phyloP scores from a whole-genome alignment of 83 land plant species.

The Thuja plicata region DNA sequence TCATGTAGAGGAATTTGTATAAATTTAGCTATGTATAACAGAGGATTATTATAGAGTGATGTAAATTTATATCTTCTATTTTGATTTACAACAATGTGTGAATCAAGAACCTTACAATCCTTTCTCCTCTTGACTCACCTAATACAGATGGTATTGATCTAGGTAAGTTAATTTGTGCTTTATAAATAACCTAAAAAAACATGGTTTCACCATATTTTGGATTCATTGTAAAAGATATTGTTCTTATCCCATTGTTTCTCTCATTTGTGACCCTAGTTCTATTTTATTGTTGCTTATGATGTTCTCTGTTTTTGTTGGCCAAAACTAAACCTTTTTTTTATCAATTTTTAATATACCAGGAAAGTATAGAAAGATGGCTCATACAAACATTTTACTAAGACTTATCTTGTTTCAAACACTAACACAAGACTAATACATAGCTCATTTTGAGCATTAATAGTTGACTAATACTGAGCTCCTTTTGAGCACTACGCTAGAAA shows the following conservation, averaged over 20 bases:
- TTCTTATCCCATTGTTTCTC: neutral
- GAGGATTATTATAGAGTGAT: neutral
- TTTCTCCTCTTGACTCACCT: conserved; percentile 75
- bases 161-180: conserved; percentile 34
- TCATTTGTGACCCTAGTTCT: neutral
- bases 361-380: no score
- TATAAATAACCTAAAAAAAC: neutral
- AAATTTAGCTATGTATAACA: neutral
- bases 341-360: no score
- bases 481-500: no score
- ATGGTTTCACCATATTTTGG: neutral
- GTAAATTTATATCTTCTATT: neutral
- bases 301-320: neutral
- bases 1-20: neutral
- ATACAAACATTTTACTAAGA: no score
- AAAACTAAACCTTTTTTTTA: neutral
- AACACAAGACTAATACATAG: no score
- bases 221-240: neutral
- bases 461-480: no score
- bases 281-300: neutral
- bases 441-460: no score
- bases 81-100: conserved; percentile 45
- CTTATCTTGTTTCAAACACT: no score
- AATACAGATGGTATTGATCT: conserved; percentile 91
- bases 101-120: conserved; percentile 55